Base-by-base conservation (phyloP, 257 asterid species). In the Gardenia jasminoides region DNA sequence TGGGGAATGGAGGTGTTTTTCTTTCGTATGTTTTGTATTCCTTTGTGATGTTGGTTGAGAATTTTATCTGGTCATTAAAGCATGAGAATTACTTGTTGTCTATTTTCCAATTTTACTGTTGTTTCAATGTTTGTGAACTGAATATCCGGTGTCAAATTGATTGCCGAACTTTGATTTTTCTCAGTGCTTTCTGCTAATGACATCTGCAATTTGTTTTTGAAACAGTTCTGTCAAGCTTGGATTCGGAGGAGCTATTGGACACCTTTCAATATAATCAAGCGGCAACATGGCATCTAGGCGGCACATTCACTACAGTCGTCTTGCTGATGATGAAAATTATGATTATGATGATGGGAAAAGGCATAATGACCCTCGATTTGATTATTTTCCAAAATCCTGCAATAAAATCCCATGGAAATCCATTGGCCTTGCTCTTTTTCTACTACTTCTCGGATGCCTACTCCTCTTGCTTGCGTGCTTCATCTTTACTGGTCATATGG, bases 331-430 rank as follows among this genome's bases (percentile, higher is more conserved):
- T 10, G 91, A 26, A 31, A 96, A 56, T 56, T 19, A 88, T 74
- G 93, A 90, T 81, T 91, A 86, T 70, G 81, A 79, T 72, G 30
- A 71, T 76, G 74, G 79, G 70, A 80, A 52, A 81, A 67, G 76
- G 70, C 87, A 80, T 39, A 74, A 85, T 75, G 98, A 93, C 78
- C 89, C 85, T 47, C 85, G 98, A 83, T 93, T 92, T 76, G 94
- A 92, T 82, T 93, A 93, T 80, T 82, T 85, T 17, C 98, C 98
- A 47, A 90, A 78, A 82, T 73, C 85, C 9, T 83, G 78, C 10
- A 90, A 92, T 78, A 91, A 76, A 80, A 70, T 92, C 74, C 97
- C 98, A 33, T 93, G 98, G 97, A 92, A 91, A 82, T 93, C 98
- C 19, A 91, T 92, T 79, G 59, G 79, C 83, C 97, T 93, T 8